A percentile compares a stretch with the other conserved stretches of the same genome.
Evolutionary conservation across 805 yeast species (phyloP).

Genomic region (Saturnispora diversa): DNA sequence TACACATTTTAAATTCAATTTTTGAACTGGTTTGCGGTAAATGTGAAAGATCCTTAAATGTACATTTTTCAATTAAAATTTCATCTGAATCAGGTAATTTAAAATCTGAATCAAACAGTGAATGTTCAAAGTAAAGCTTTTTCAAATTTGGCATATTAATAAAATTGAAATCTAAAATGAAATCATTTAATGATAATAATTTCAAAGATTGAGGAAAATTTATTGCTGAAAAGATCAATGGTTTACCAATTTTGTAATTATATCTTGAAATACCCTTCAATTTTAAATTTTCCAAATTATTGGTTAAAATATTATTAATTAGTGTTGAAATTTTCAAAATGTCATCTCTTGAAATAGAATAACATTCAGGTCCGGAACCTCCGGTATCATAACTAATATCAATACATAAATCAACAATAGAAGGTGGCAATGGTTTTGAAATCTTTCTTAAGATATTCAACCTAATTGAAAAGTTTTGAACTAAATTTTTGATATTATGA

Average conservation of each 20-base stretch:
- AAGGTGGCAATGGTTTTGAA: slow-evolving; percentile 24
- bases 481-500: slow-evolving; percentile 25
- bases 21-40: slow-evolving; percentile 18
- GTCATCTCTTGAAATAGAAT: slow-evolving; percentile 25
- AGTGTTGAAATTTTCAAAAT: slow-evolving; percentile 23
- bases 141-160: slow-evolving; percentile 21
- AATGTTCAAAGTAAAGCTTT: slow-evolving; percentile 25
- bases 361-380: slow-evolving; percentile 25
- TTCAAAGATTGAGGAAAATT: slow-evolving; percentile 24
- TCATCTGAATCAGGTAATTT: slow-evolving; percentile 24
- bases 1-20: slow-evolving; percentile 28
- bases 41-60: slow-evolving; percentile 24
- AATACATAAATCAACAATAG: slow-evolving; percentile 24
- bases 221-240: slow-evolving; percentile 25
- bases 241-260: slow-evolving; percentile 27
- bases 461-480: slow-evolving; percentile 25
- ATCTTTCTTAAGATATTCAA: slow-evolving; percentile 23
- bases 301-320: slow-evolving; percentile 23
- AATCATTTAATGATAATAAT: slow-evolving; percentile 25
- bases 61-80: slow-evolving; percentile 26
- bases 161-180: slow-evolving; percentile 25
- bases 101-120: slow-evolving; percentile 27
- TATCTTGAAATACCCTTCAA: slow-evolving; percentile 28
- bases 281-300: slow-evolving; percentile 23
- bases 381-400: slow-evolving; percentile 29